These are phyloP conservation scores for Esteya vermicola DNA, from an alignment of 2,329 filamentous ascomycete genomes.

Conservation along the genomic window DNA sequence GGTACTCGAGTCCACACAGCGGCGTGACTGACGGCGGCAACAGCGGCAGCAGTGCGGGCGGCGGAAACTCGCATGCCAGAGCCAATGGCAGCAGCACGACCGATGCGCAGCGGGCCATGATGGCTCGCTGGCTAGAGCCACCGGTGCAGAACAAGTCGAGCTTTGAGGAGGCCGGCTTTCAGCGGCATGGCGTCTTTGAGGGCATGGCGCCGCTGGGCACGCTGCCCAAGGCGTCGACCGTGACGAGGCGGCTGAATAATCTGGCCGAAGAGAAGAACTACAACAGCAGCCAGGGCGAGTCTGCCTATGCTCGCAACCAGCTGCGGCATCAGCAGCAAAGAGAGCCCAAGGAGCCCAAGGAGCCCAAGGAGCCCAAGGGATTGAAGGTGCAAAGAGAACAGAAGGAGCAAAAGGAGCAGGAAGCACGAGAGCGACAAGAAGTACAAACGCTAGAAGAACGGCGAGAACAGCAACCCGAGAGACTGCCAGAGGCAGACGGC, in stretches of 20 bases:
- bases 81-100: constrained; percentile 8
- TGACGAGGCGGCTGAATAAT: constrained; percentile 29
- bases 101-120: constrained; percentile 30
- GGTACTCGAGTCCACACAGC: constrained; percentile 36
- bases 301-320: background rate
- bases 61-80: background rate
- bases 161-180: constrained; percentile 64
- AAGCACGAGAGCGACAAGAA: background rate
- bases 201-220: constrained; percentile 73
- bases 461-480: background rate
- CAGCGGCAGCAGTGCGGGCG: background rate
- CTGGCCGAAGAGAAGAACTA: constrained; percentile 7
- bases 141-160: constrained; percentile 49
- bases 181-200: constrained; percentile 62
- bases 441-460: background rate
- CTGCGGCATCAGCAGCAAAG: background rate
- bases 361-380: background rate
- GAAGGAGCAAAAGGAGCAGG: background rate
- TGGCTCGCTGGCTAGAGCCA: constrained; percentile 46
- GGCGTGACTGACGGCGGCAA: constrained; percentile 7
- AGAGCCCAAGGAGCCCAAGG: background rate
- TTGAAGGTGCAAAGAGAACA: background rate
- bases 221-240: constrained; percentile 44
- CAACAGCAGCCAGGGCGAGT: background rate
- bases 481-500: constrained; percentile 9